Evolutionary conservation across 768 basidiomycete species (phyloP), one percentile per base, ranked within the genome.

Genomic region (Russula griseocarnosa): DNA sequence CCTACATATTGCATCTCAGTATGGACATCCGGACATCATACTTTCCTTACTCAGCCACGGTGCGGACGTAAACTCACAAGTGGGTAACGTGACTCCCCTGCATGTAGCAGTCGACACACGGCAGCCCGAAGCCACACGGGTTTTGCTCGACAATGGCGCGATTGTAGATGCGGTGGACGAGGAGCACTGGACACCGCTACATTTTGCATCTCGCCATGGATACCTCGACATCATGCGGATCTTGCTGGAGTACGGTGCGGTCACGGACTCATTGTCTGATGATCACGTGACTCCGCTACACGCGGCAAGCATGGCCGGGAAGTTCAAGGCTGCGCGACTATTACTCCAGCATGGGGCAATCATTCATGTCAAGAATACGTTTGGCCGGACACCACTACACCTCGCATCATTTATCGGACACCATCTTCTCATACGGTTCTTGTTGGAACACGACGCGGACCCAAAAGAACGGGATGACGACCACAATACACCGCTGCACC

Each of bases 351-450:
- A 16, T 55, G 54, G 54, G 13, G 54, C 55, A 28, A 22, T n/a
- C n/a, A 11, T 36, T 13, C 4, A n/a, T 20, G 10, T 13, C 10
- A 20, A 44, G 26, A 30, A 44, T 13, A 36, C 11, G 5, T 10
- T 9, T 22, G 53, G 53, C 53, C 30, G 14, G 53, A 54, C 53
- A 54, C 53, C 34, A 13, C 53, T 54, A 36, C 53, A 54, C 22
- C 1, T 3, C 13, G 36, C 54, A 14, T 36, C 36, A 36, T 36
- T 14, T 11, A n/a, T 38, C 22, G 8, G 34, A 55, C 36, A 38
- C 22, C 54, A 38, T 22, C 36, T 13, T 36, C 36, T 36, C 36
- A 36, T 36, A 3, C 36, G 55, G 24, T 16, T 55, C 16, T 40
- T 55, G 28, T 38, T 55, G 14, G 14, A 42, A 3, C 36, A 40